Conservation (phyloP, 331 rosid species). For the Arachis monticola region DNA sequence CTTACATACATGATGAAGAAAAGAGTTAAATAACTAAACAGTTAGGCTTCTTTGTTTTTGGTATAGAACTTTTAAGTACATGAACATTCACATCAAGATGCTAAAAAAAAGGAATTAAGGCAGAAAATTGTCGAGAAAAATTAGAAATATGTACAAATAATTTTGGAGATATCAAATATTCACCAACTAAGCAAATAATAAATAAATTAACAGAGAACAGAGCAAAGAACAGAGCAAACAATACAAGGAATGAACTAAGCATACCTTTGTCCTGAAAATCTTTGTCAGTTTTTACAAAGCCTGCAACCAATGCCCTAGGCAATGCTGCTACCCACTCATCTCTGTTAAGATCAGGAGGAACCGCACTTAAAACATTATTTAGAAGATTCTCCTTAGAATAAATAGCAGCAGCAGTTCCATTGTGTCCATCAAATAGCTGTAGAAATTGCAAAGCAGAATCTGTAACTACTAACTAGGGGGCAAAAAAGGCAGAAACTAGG, state of each 20-base stretch:
- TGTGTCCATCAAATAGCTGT: slow-evolving; percentile 99
- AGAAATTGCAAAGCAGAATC: slow-evolving; percentile 46
- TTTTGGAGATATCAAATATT: slow-evolving; percentile 14
- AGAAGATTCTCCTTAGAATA: slow-evolving; percentile 95
- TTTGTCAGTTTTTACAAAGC: slow-evolving; percentile 97
- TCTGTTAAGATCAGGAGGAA: slow-evolving; percentile 92
- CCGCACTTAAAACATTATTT: slow-evolving; percentile 73
- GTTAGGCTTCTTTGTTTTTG: not conserved
- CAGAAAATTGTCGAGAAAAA: not conserved
- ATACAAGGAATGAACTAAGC: slow-evolving; percentile 18
- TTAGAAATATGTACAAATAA: slow-evolving; percentile 13
- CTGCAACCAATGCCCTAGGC: slow-evolving; percentile 98
- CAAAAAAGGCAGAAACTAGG: slow-evolving; percentile 3
- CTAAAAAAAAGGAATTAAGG: slow-evolving; percentile 10
- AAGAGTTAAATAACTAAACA: not conserved
- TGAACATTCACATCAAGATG: slow-evolving; percentile 6
- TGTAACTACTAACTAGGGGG: slow-evolving; percentile 21
- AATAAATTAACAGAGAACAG: slow-evolving; percentile 19
- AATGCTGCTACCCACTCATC: slow-evolving; percentile 97
- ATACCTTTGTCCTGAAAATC: slow-evolving; percentile 83
- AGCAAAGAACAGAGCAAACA: slow-evolving; percentile 11
- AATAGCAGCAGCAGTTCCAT: slow-evolving; percentile 96
- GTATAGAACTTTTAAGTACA: slow-evolving; percentile 18
- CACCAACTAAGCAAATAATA: slow-evolving; percentile 19
- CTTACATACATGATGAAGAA: slow-evolving; percentile 1